phyloP scores from a whole-genome alignment of 352 stramenopile genomes.

The Pythium grandisporangium region DNA sequence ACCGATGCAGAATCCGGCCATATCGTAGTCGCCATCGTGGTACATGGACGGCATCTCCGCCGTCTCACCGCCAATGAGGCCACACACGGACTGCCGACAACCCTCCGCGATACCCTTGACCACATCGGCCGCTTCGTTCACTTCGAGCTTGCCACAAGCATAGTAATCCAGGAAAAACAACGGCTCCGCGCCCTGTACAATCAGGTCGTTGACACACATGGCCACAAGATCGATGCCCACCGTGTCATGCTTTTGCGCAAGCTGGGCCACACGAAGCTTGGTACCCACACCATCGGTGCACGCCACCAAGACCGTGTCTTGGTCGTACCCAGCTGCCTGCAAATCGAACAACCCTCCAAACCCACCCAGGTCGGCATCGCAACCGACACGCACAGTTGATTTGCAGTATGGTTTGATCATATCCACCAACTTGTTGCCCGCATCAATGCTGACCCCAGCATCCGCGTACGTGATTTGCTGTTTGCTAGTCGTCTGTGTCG shows the following conservation, averaged over 20 bases:
- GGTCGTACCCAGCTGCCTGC: constrained; percentile 92
- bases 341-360: constrained; percentile 99
- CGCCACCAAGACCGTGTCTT: constrained; percentile 96
- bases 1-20: constrained; percentile 97
- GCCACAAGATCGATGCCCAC: constrained; percentile 98
- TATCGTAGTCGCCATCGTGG: constrained; percentile 96
- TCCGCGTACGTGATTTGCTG: constrained; percentile 95
- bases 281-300: constrained; percentile 98
- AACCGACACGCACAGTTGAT: constrained; percentile 91
- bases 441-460: constrained; percentile 97
- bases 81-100: constrained; percentile 93
- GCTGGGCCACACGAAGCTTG: constrained; percentile 91
- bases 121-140: constrained; percentile 90
- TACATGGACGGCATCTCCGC: constrained; percentile 99
- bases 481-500: constrained; percentile 32
- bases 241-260: constrained; percentile 90
- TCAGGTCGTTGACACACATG: constrained; percentile 99
- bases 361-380: constrained; percentile 94
- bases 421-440: constrained; percentile 93
- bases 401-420: constrained; percentile 98
- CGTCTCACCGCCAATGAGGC: constrained; percentile 95
- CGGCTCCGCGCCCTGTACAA: constrained; percentile 97
- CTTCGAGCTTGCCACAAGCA: constrained; percentile 95
- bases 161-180: constrained; percentile 99
- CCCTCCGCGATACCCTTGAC: constrained; percentile 97